phyloP scores from a whole-genome alignment of 2,329 filamentous ascomycete genomes.

The Venturia asperata region DNA sequence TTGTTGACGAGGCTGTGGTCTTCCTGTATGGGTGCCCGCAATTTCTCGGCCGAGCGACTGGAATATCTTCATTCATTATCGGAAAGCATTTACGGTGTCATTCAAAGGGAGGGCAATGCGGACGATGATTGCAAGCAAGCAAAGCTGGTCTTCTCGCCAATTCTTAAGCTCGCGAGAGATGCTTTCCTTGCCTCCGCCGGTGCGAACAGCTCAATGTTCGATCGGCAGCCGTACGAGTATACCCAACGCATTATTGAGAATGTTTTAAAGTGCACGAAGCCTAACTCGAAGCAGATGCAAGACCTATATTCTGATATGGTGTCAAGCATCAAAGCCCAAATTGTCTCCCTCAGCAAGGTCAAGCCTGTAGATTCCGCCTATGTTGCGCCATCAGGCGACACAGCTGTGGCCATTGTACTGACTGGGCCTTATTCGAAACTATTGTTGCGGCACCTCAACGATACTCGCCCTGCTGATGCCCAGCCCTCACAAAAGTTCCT shows the following conservation, averaged over 20 bases:
- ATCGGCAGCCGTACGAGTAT: not conserved
- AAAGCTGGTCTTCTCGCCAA: conserved; percentile 1
- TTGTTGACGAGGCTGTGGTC: conserved; percentile 1
- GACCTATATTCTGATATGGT: conserved; percentile 5
- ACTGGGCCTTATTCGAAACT: not conserved
- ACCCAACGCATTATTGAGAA: not conserved
- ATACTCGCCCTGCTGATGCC: not conserved
- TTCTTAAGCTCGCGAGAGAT: not conserved
- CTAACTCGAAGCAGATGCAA: not conserved
- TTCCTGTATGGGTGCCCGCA: not conserved
- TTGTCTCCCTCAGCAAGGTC: not conserved
- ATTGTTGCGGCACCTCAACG: not conserved
- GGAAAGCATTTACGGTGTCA: not conserved
- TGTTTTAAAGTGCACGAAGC: not conserved
- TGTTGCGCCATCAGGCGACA: not conserved
- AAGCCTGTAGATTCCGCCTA: not conserved
- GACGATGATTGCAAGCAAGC: not conserved
- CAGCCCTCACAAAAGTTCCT: not conserved
- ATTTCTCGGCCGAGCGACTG: not conserved
- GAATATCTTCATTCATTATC: conserved; percentile 1
- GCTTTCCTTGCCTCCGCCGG: not conserved
- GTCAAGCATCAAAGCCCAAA: conserved; percentile 5
- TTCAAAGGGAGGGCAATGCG: not conserved
- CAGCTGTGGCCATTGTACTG: conserved; percentile 9
- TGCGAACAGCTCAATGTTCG: not conserved